Evolutionary conservation across 2,329 filamentous ascomycete species (phyloP), one percentile per base, ranked within the genome.

Genomic region (Clonostachys rhizophaga): DNA sequence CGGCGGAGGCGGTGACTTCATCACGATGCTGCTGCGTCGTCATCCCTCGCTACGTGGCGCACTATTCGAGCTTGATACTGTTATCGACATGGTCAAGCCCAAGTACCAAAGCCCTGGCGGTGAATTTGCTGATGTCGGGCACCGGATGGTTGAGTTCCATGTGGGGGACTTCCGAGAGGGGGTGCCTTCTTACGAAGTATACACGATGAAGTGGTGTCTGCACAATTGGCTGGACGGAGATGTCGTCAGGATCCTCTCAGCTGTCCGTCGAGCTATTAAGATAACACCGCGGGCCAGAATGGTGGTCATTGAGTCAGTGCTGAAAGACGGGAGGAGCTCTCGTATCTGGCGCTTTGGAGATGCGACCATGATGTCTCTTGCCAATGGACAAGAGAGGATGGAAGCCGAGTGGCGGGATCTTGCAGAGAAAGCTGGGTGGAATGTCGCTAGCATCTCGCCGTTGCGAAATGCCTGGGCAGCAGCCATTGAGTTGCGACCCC

Each of bases 211-310:
- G 45, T 72, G 69, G 69, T 62, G 57, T 43, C 58, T 72, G 12
- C 69, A 72, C 45, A 59, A 72, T 50, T 72, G 69, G 69, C 49
- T 53, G 2, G 68, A 71, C 46, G 52, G 54, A 1, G 49, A 68
- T 5, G 60, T 57, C 3, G 24, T 53, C 3, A 48, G 16, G 11
- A 66, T 71, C 42, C 54, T 56, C 1, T 35, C 13, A 5, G 58
- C 52, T n/a, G 55, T 61, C 34, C 62, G 66, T 4, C 50, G 49
- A 11, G 56, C 61, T 8, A 65, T 72, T 16, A 50, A 53, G 3
- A 36, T 33, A 5, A 49, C 51, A 1, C 50, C 53, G 1, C 48
- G 48, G 9, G 58, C 56, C 37, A 55, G 68, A 3, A 48, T 72
- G 9, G 50, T 72, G 3, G 52, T 72, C 5, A 39, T 71, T 5